Base-by-base conservation (phyloP, 2,329 filamentous ascomycete genomes). In the Periconia digitata region DNA sequence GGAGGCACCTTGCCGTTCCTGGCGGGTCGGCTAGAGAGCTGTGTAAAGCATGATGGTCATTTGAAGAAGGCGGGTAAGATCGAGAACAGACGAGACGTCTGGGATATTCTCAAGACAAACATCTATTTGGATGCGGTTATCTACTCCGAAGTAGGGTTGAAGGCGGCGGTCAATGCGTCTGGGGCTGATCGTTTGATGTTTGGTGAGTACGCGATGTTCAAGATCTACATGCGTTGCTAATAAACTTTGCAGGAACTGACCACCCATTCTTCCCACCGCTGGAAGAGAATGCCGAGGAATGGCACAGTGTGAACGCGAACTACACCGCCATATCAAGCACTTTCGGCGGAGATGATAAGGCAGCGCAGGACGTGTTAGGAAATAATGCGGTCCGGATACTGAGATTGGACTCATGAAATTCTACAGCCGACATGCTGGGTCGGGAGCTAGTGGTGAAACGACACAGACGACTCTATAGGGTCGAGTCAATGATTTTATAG, bases 1-100 rank as follows among this genome's bases (percentile, higher is more conserved):
- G 92, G 92, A 1, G 92, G 92, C 2, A 92, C 91, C 1, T 74
- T 96, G 40, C 92, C 92, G 0, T 96, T 96, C 69, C 76, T 96
- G 2, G 92, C 91, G 0, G 92, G 92, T 0, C 78, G 92, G 22
- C 90, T 96, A 43, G 90, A 96, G 72, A 92, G 87, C 64, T 96
- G 91, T 66, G 85, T 96, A 44, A 71, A 84, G 49, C 92, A 96
- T 72, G 91, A 96, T 64, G 86, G 83, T 0, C 85, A 90, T 64
- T 79, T 95, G 34, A 82, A 86, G 46, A 76, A 78, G 1, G 79
- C 85, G 51, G 86, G 85, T 8, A 83, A 80, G 62, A 74, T 78
- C 1, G 70, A 76, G 12, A 77, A 83, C 72, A 78, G 74, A 78
- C 74, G 79, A 46, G 77, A 76, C 46, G 70, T 87, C 0, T 86